Evolutionary conservation across 768 basidiomycete species (phyloP), one percentile per base, ranked within the genome.

Genomic region (Auricularia heimuer): DNA sequence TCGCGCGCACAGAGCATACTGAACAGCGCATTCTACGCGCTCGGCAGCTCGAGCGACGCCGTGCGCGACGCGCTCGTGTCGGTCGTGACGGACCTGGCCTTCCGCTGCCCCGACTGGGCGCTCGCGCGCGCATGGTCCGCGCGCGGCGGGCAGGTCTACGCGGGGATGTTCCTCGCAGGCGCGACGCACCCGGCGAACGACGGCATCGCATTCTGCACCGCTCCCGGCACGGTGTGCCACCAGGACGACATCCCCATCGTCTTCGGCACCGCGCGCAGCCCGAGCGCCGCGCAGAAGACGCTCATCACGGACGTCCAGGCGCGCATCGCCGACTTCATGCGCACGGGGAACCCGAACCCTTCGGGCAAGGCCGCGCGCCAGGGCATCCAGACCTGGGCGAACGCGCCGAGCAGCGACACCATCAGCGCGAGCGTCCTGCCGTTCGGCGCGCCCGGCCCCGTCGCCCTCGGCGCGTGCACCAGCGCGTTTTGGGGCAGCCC

Each of bases 151-250:
- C 79, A 72, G 44, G 87, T 82, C n/a, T 90, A 79, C 69, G 86
- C 89, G 21, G 89, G 87, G 35, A 68, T 84, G 67, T 90, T 83
- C 72, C 75, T 77, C 58, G 74, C 86, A 45, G 90, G 90, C 33
- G 82, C 87, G 24, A 83, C 86, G n/a, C 89, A 90, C 73, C 85
- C 88, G 11, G 81, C 80, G 51, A 92, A 90, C 75, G 77, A 78
- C 47, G 77, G 65, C 1, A 76, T 83, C 58, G 69, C 83, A 0
- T 84, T 80, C 71, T 92, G 90, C 75, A 79, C 78, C 4, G 72
- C 80, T 68, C 42, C 77, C 36, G 86, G 85, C 42, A 73, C 76
- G 37, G 85, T 90, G 45, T 92, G 90, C 74, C 90, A 91, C 73
- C 82, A 91, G 56, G 56, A 60, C 56, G 65, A 61, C 34, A 21